Evolutionary conservation across 441 rosid species (phyloP).

Genomic region (Pelargonium myrrhifolium): DNA sequence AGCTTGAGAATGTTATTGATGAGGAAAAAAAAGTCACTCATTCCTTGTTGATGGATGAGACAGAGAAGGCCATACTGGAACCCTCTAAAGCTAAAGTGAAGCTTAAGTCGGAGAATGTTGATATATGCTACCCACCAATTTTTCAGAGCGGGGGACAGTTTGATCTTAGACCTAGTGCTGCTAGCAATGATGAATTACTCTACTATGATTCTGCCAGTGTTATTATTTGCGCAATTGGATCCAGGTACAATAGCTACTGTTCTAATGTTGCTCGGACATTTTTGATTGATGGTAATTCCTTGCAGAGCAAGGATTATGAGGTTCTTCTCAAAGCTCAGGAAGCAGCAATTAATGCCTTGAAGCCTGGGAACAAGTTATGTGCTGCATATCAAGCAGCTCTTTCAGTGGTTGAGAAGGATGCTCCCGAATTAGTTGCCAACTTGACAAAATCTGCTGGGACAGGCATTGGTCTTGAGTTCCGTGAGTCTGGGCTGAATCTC

Average conservation of each 20-base stretch:
- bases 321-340: slow-evolving; percentile 7
- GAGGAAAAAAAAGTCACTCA: slow-evolving; percentile 3
- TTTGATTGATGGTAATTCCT: slow-evolving; percentile 1
- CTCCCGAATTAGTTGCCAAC: background rate
- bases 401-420: slow-evolving; percentile 5
- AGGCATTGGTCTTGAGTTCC: slow-evolving; percentile 2
- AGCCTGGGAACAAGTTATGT: background rate
- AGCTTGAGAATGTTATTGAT: slow-evolving; percentile 3
- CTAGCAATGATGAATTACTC: background rate
- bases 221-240: background rate
- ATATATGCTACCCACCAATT: slow-evolving; percentile 3
- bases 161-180: slow-evolving; percentile 5
- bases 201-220: slow-evolving; percentile 6
- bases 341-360: background rate
- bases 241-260: background rate
- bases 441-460: slow-evolving; percentile 4
- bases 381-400: background rate
- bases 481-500: background rate
- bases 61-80: slow-evolving; percentile 1
- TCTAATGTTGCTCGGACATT: background rate
- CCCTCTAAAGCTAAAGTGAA: slow-evolving; percentile 1
- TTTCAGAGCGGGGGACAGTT: slow-evolving; percentile 1
- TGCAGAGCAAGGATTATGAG: slow-evolving; percentile 2
- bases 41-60: slow-evolving; percentile 1
- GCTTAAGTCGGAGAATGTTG: background rate